Percentiles rank a stretch among this genome's conserved stretches.
phyloP scores from a whole-genome alignment of 495 filamentous ascomycete species.

The Aspergillus hancockii region DNA sequence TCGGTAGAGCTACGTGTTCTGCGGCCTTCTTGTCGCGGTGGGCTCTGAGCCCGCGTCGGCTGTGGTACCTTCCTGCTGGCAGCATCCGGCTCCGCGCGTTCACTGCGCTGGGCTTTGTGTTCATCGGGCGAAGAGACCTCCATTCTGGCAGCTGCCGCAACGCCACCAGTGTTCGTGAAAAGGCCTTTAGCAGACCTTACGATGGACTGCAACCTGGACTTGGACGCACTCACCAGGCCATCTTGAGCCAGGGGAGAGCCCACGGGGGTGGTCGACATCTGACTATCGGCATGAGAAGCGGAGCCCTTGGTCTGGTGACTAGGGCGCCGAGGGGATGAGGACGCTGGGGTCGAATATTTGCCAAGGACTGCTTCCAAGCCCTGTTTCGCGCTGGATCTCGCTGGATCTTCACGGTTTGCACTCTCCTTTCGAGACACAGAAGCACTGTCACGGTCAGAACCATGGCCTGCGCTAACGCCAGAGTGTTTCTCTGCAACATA shows the following conservation, averaged over 20 bases:
- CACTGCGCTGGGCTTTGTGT: slow-evolving; percentile 25
- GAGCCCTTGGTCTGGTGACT: slow-evolving; percentile 64
- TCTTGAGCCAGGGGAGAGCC: slow-evolving; percentile 75
- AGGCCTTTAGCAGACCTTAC: slow-evolving; percentile 82
- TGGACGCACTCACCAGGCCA: slow-evolving; percentile 83
- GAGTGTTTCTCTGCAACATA: slow-evolving; percentile 60
- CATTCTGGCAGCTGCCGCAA: slow-evolving; percentile 74
- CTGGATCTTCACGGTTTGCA: slow-evolving; percentile 1
- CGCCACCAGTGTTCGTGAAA: slow-evolving; percentile 75
- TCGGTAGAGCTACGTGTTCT: slow-evolving; percentile 76
- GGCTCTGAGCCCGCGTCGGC: slow-evolving; percentile 28
- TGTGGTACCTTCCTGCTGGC: slow-evolving; percentile 17
- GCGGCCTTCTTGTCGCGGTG: slow-evolving; percentile 50
- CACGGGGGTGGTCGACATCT: slow-evolving; percentile 61
- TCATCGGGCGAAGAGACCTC: slow-evolving; percentile 52
- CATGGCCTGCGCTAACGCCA: slow-evolving; percentile 15
- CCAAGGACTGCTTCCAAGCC: slow-evolving; percentile 29
- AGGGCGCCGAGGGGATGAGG: slow-evolving; percentile 49
- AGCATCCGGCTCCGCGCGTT: slow-evolving; percentile 18
- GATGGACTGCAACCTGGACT: slow-evolving; percentile 83
- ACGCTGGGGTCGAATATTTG: slow-evolving; percentile 48
- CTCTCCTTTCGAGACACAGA: slow-evolving; percentile 8
- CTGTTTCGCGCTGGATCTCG: slow-evolving; percentile 9
- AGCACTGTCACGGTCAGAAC: slow-evolving; percentile 13
- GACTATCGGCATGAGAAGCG: slow-evolving; percentile 55